Evolutionary conservation across 164 flowering plant genomes (phyloP).

Genomic region (Tetracentron sinense): DNA sequence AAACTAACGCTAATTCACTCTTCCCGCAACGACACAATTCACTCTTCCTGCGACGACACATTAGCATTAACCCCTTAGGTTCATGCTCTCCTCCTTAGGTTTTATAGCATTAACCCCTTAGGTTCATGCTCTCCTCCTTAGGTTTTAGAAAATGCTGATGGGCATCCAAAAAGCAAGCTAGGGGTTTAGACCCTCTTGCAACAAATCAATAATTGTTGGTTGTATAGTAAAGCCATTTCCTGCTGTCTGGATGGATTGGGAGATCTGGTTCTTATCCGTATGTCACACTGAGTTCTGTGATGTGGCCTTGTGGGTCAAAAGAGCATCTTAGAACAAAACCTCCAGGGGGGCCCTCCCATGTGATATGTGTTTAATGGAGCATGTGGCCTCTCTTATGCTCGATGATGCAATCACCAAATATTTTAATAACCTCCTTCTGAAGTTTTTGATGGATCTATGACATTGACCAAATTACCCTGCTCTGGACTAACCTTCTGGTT

Average conservation of each 20-base stretch:
- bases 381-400: conserved; percentile 8
- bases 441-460: neutral
- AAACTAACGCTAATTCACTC: too few species aligned
- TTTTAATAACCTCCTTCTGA: neutral
- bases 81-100: too few species aligned
- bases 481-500: too few species aligned
- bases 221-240: neutral
- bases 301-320: conserved; percentile 12
- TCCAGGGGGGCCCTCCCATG: conserved; percentile 16
- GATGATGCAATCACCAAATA: conserved; percentile 8
- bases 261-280: neutral
- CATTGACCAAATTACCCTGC: too few species aligned
- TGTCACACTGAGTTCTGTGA: neutral
- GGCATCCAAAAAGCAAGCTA: neutral
- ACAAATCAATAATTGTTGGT: too few species aligned
- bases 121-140: too few species aligned
- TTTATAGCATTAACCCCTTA: too few species aligned
- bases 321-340: conserved; percentile 17
- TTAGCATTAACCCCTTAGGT: too few species aligned
- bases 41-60: too few species aligned
- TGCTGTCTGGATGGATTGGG: neutral
- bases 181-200: too few species aligned
- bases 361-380: conserved; percentile 5
- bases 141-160: too few species aligned
- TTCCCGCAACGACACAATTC: too few species aligned